Evolutionary conservation across 306 rosid genomes (phyloP), one percentile per base, ranked within the genome.

Genomic region (Sicyos baderoa): DNA sequence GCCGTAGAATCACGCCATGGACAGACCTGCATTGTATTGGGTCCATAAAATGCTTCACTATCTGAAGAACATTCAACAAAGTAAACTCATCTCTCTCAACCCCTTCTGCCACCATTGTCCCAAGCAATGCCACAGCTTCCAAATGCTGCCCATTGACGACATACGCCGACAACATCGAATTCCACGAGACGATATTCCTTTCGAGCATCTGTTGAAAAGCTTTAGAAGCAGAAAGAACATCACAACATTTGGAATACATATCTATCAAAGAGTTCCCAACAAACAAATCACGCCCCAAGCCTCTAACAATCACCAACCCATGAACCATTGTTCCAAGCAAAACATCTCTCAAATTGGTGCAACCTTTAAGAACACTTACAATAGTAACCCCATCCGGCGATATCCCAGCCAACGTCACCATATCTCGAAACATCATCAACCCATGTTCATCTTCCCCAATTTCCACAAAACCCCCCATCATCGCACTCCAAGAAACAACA

Each of bases 211-310:
- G 82, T 17, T 71, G 51, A 63, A 84, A 81, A 53, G 62, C 40
- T 54, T 68, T 45, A 15, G 68, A 51, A 1, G 88, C 82, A 42
- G 84, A 76, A 68, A 74, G 68, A 9, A 56, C 76, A 59, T 79
- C 77, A 3, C 6, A 13, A 37, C 82, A 72, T 70, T 79, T 79
- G 32, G 88, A 75, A 77, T 84, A 81, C 82, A 79, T 74, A 67
- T 84, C 82, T 51, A 84, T 77, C n/a, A 81, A 58, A 68, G 88
- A 81, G 78, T 81, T 84, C 19, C 78, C 73, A 48, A 84, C 78
- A 64, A 79, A 84, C 17, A 79, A 5, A 51, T 79, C 86, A 64
- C 25, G 68, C 27, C 68, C 77, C 47, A 81, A 79, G 60, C 86
- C 84, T 69, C 86, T 76, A 42, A n/a, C 70, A 42, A 81, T 72